Base-by-base conservation (phyloP, 495 filamentous ascomycete genomes). In the Chaetomidium leptoderma region DNA sequence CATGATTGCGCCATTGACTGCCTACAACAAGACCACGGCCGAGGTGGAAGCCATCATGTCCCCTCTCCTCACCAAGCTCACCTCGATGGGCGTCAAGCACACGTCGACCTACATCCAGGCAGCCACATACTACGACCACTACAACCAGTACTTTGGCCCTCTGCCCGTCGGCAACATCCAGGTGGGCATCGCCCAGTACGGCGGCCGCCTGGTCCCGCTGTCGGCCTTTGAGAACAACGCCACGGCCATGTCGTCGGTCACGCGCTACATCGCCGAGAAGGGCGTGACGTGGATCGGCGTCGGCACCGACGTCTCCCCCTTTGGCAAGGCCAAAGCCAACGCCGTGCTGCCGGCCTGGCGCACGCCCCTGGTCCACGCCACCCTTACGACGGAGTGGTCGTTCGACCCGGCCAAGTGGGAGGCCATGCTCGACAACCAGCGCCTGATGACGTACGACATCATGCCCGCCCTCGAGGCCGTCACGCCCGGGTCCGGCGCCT, bases 201-300 rank as follows among this genome's bases (percentile, higher is more conserved):
- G 83, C 21, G 82, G 83, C 32, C 78, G 85, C 30, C 74, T 87
- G 11, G 77, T 87, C 46, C 83, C 83, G 6, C 74, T 78, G 37
- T 62, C 66, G n/a, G 69, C 80, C 10, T 70, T 85, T 27, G 26
- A 69, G 33, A 66, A 74, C 39, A 54, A 37, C 30, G 43, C 57
- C n/a, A 44, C 54, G 17, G 61, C 47, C 14, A 70, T 77, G 51
- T 74, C 76, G n/a, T 65, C 74, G 33, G 63, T 70, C 10, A 66
- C 71, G 0, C 70, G 69, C 36, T 64, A 65, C 33, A 72, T 81
- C 43, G 59, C 77, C 43, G 66, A 70, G 49, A 67, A 69, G 11
- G 76, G 75, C 29, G 66, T 71, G 44, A 67, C 71, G 36, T 63
- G 78, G 39, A 69, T 74, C 40, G 72, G 64, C 17, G 40, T 70